These are phyloP conservation scores for Gelatoporia subvermispora DNA, from an alignment of 768 basidiomycete genomes.

Conservation along the genomic window DNA sequence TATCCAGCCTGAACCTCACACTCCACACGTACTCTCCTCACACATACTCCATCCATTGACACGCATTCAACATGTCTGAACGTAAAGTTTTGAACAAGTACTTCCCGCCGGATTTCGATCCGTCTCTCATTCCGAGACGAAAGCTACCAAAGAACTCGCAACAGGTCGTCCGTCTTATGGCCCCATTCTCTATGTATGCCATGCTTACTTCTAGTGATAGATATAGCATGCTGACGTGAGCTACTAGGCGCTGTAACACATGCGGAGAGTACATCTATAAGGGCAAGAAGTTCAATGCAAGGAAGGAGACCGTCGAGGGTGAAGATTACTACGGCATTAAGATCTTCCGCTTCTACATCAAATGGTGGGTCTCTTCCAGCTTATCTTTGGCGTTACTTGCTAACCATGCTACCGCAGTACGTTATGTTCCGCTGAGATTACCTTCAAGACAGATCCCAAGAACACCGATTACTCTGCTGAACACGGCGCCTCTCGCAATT, in stretches of 20 bases:
- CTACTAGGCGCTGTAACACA: constrained; percentile 77
- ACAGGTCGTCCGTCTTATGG: constrained; percentile 98
- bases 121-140: constrained; percentile 88
- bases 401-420: constrained; percentile 49
- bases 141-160: constrained; percentile 92
- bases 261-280: constrained; percentile 99
- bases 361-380: constrained; percentile 58
- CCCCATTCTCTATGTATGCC: constrained; percentile 93
- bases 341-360: constrained; percentile 90
- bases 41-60: background rate
- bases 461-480: constrained; percentile 92
- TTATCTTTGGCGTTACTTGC: constrained; percentile 22
- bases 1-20: background rate
- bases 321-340: constrained; percentile 99
- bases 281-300: constrained; percentile 99
- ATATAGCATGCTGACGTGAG: constrained; percentile 4
- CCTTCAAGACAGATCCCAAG: constrained; percentile 99
- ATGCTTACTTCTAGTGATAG: background rate
- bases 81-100: constrained; percentile 94
- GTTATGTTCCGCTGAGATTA: constrained; percentile 95
- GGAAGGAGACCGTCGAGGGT: constrained; percentile 96
- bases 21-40: background rate
- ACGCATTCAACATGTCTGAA: constrained; percentile 61
- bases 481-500: constrained; percentile 96
- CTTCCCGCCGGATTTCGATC: constrained; percentile 98